phyloP scores from a whole-genome alignment of 2,329 filamentous ascomycete genomes.

The Neonectria coccinea region DNA sequence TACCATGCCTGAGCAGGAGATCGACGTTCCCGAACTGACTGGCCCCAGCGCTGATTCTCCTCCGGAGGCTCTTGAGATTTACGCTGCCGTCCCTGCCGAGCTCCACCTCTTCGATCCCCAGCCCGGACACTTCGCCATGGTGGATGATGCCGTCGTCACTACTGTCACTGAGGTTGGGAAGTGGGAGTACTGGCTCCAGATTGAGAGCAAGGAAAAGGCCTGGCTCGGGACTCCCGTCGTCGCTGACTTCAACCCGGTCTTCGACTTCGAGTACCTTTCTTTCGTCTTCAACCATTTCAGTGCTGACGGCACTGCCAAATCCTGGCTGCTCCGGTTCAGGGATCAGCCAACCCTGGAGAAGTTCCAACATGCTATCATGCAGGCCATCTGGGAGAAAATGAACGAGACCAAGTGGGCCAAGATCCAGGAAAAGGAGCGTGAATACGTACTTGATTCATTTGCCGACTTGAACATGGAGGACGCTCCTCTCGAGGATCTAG shows the following conservation, averaged over 20 bases:
- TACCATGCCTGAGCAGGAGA: slow-evolving; percentile 48
- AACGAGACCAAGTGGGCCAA: slow-evolving; percentile 96
- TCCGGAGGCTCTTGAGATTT: slow-evolving; percentile 77
- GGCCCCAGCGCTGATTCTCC: slow-evolving; percentile 51
- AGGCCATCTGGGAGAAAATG: slow-evolving; percentile 94
- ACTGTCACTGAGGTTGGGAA: slow-evolving; percentile 87
- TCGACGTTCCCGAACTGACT: slow-evolving; percentile 43
- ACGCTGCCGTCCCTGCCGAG: slow-evolving; percentile 82
- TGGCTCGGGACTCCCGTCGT: slow-evolving; percentile 90
- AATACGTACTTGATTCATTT: slow-evolving; percentile 96
- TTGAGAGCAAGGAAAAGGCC: slow-evolving; percentile 78
- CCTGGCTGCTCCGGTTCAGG: slow-evolving; percentile 93
- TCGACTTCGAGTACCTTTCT: slow-evolving; percentile 98
- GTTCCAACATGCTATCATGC: slow-evolving; percentile 95
- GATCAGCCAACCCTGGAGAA: slow-evolving; percentile 82
- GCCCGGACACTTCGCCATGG: slow-evolving; percentile 84
- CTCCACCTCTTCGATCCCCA: slow-evolving; percentile 94
- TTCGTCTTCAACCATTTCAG: slow-evolving; percentile 99
- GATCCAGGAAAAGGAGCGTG: slow-evolving; percentile 89
- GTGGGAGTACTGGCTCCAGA: slow-evolving; percentile 97
- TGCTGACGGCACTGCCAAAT: slow-evolving; percentile 88
- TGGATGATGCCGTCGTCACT: slow-evolving; percentile 80
- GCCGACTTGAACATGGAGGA: slow-evolving; percentile 95
- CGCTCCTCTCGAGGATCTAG: slow-evolving; percentile 54
- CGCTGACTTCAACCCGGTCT: slow-evolving; percentile 95